Conservation (phyloP, 73 alveolate species). For the Diophrys appendiculata region DNA sequence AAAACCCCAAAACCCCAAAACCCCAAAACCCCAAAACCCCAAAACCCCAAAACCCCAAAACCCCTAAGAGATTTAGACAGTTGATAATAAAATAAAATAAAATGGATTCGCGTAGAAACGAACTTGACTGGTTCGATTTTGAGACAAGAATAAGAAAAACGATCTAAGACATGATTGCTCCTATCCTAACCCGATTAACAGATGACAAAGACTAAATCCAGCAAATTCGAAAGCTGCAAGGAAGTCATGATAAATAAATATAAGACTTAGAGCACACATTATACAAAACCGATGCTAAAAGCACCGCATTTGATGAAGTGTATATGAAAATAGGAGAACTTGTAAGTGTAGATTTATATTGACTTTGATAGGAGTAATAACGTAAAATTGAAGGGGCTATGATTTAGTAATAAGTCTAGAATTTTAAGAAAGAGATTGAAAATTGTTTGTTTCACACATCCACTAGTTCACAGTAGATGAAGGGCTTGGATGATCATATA, state of each 20-base stretch:
- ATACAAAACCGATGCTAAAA: constrained; percentile 5
- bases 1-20: too few species aligned
- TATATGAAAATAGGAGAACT: constrained; percentile 2
- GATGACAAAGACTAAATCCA: constrained; percentile 17
- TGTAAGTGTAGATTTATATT: constrained; percentile 1
- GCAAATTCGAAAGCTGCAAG: not conserved
- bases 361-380: not conserved
- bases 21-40: too few species aligned
- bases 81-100: too few species aligned
- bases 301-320: constrained; percentile 11
- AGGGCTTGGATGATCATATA: not conserved
- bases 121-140: constrained; percentile 26
- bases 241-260: not conserved
- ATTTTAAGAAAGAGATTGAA: not conserved
- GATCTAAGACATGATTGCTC: constrained; percentile 14
- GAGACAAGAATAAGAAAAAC: constrained; percentile 25
- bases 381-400: not conserved
- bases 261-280: constrained; percentile 6
- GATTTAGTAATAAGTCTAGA: not conserved
- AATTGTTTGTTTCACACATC: not conserved
- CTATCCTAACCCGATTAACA: constrained; percentile 4
- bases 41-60: too few species aligned
- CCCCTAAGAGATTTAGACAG: too few species aligned
- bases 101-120: not conserved
- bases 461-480: not conserved